A percentile compares a stretch with the other conserved stretches of the same genome.
Evolutionary conservation across 768 basidiomycete species (phyloP).

Genomic region (Pholiota conissans): DNA sequence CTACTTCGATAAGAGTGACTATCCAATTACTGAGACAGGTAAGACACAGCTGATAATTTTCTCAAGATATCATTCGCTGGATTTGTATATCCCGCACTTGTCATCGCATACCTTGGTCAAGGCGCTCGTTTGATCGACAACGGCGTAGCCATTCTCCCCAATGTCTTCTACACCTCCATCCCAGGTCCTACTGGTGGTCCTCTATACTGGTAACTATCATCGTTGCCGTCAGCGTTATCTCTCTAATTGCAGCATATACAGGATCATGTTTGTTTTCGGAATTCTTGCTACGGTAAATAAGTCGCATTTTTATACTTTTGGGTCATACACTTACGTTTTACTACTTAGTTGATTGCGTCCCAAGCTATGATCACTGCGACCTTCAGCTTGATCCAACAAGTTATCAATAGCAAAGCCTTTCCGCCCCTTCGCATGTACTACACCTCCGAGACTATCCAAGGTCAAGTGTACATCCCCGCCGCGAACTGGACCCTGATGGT

Average conservation of each 20-base stretch:
- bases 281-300: slow-evolving; percentile 59
- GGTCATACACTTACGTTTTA: not conserved
- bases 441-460: slow-evolving; percentile 60
- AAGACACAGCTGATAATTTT: not conserved
- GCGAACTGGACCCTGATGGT: slow-evolving; percentile 63
- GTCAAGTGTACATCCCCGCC: slow-evolving; percentile 67
- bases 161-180: slow-evolving; percentile 66
- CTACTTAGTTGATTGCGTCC: slow-evolving; percentile 52
- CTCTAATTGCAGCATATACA: slow-evolving; percentile 15
- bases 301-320: not conserved
- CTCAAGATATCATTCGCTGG: slow-evolving; percentile 47
- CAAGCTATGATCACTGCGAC: slow-evolving; percentile 72
- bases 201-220: slow-evolving; percentile 53
- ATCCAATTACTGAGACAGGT: too few relatives aligned
- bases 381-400: slow-evolving; percentile 62
- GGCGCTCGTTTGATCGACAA: slow-evolving; percentile 60
- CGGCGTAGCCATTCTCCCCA: slow-evolving; percentile 46
- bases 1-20: slow-evolving; percentile 51
- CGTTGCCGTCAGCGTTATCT: not conserved
- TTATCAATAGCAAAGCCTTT: slow-evolving; percentile 60
- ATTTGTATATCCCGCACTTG: slow-evolving; percentile 58
- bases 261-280: slow-evolving; percentile 64
- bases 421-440: slow-evolving; percentile 59
- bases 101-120: slow-evolving; percentile 72
- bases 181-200: slow-evolving; percentile 54